Conservation (phyloP, 768 basidiomycete species). For the Neoboletus brunneissimus region DNA sequence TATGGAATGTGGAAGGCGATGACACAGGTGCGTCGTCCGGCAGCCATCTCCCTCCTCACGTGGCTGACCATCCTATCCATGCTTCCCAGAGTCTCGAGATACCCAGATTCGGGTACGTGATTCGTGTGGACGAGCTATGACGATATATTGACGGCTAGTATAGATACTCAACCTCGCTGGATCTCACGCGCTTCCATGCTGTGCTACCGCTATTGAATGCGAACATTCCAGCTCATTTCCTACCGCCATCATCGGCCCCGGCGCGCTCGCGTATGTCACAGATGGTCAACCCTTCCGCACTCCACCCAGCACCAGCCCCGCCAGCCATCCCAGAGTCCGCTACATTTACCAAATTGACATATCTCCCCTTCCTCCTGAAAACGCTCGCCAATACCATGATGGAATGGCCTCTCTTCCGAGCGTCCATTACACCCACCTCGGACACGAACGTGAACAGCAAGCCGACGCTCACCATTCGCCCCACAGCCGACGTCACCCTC, state of each 20-base stretch:
- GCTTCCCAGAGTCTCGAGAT: slow-evolving; percentile 69
- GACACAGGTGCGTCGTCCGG: slow-evolving; percentile 55
- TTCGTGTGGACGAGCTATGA: neutral
- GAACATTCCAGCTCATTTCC: slow-evolving; percentile 61
- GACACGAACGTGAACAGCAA: slow-evolving; percentile 34
- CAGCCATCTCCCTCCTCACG: neutral
- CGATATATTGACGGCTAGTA: neutral
- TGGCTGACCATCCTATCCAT: neutral
- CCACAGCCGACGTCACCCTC: slow-evolving; percentile 69
- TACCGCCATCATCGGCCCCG: slow-evolving; percentile 40
- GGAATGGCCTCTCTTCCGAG: slow-evolving; percentile 81
- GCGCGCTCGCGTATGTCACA: slow-evolving; percentile 19
- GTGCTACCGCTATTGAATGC: slow-evolving; percentile 63
- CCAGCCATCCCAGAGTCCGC: slow-evolving; percentile 47
- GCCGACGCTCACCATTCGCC: slow-evolving; percentile 70
- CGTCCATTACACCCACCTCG: slow-evolving; percentile 56
- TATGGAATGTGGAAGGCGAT: slow-evolving; percentile 90
- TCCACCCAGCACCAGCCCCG: slow-evolving; percentile 39
- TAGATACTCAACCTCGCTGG: slow-evolving; percentile 73
- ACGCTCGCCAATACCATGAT: slow-evolving; percentile 76
- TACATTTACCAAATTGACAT: slow-evolving; percentile 67
- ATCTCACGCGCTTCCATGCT: slow-evolving; percentile 66
- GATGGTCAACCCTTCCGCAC: slow-evolving; percentile 38
- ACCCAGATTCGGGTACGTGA: slow-evolving; percentile 73
- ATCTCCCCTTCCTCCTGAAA: slow-evolving; percentile 82